phyloP scores from a whole-genome alignment of 2,329 filamentous ascomycete genomes.

The Thelonectria olida region DNA sequence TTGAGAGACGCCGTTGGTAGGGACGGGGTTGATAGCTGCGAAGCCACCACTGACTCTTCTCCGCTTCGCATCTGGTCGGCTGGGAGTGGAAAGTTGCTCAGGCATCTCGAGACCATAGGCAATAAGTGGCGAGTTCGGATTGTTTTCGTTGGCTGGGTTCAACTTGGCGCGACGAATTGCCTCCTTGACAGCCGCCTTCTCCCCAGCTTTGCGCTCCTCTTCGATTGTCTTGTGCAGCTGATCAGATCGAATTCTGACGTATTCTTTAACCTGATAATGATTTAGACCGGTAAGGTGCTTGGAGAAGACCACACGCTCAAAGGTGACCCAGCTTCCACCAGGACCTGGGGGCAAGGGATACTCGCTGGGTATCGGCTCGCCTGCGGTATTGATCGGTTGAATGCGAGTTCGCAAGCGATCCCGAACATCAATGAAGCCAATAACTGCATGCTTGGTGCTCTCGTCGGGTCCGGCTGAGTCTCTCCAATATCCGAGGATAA shows the following conservation, averaged over 20 bases:
- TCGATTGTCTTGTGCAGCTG: conserved; percentile 45
- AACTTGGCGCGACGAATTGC: conserved; percentile 55
- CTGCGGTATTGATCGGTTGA: conserved; percentile 58
- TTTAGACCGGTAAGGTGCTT: conserved; percentile 64
- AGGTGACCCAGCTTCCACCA: conserved; percentile 72
- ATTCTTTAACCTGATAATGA: conserved; percentile 69
- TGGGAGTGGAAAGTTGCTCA: conserved; percentile 48
- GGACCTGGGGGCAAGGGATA: conserved; percentile 65
- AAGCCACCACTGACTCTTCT: conserved; percentile 54
- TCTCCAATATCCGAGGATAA: conserved; percentile 68
- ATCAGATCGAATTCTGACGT: conserved; percentile 63
- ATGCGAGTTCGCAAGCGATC: conserved; percentile 69
- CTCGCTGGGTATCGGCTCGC: conserved; percentile 56
- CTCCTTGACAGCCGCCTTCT: conserved; percentile 56
- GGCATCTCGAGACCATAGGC: conserved; percentile 63
- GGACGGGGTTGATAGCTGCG: conserved; percentile 45
- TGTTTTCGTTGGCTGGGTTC: conserved; percentile 55
- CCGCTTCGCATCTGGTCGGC: conserved; percentile 56
- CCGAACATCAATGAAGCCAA: conserved; percentile 70
- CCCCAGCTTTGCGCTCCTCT: conserved; percentile 49
- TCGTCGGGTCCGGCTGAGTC: conserved; percentile 62
- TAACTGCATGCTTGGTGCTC: conserved; percentile 64
- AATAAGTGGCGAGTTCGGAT: conserved; percentile 53
- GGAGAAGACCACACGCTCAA: conserved; percentile 68
- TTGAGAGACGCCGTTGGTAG: conserved; percentile 30